Percentiles rank a stretch among this genome's conserved stretches.
phyloP scores from a whole-genome alignment of 1,139 yeast genomes.

The Diutina neorugosa region DNA sequence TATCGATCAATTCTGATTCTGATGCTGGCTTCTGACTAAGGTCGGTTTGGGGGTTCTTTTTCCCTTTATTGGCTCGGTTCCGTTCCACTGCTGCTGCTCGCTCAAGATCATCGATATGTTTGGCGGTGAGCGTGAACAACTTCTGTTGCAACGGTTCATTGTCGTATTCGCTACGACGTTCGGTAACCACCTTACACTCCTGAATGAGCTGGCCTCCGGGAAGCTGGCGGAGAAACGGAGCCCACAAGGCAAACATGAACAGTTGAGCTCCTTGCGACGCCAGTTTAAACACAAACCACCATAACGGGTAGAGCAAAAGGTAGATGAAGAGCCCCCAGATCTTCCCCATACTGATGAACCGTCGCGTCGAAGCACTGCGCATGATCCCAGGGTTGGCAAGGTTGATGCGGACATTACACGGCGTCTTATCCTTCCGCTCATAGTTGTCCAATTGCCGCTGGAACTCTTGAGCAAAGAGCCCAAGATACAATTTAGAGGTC shows the following conservation, averaged over 20 bases:
- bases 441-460: slow-evolving; percentile 49
- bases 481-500: slow-evolving; percentile 63
- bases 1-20: slow-evolving; percentile 17
- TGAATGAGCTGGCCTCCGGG: slow-evolving; percentile 61
- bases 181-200: slow-evolving; percentile 49
- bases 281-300: slow-evolving; percentile 72
- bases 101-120: slow-evolving; percentile 44
- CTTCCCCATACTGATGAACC: slow-evolving; percentile 69
- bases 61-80: slow-evolving; percentile 17
- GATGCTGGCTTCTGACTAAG: slow-evolving; percentile 20
- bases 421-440: slow-evolving; percentile 55
- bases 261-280: slow-evolving; percentile 74
- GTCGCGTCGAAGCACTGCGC: slow-evolving; percentile 76
- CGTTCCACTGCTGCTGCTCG: slow-evolving; percentile 58
- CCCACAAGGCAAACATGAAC: slow-evolving; percentile 52
- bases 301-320: slow-evolving; percentile 60
- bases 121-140: slow-evolving; percentile 14
- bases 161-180: slow-evolving; percentile 41
- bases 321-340: slow-evolving; percentile 60
- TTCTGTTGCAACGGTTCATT: slow-evolving; percentile 50
- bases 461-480: slow-evolving; percentile 62
- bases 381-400: slow-evolving; percentile 86
- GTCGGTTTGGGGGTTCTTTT: slow-evolving; percentile 16
- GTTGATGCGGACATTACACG: slow-evolving; percentile 58
- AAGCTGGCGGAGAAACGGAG: slow-evolving; percentile 51